These are phyloP conservation scores for Trametes punicea DNA, from an alignment of 768 basidiomycete genomes.

Conservation along the genomic window DNA sequence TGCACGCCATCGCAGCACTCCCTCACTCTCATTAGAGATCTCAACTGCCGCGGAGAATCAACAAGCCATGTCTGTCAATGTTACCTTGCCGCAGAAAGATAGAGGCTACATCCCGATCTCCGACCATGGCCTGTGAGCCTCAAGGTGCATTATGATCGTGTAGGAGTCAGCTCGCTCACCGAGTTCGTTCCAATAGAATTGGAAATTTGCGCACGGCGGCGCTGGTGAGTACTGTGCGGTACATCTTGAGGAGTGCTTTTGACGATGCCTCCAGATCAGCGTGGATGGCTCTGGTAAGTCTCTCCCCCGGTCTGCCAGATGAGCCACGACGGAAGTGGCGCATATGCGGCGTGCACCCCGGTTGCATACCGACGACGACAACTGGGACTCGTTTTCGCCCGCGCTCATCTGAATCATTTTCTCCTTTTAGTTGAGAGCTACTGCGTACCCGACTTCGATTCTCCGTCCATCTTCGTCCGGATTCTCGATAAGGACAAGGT, in stretches of 20 bases:
- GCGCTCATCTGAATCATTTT: too few species aligned
- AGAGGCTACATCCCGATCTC: constrained; percentile 73
- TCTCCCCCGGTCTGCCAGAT: constrained; percentile 8
- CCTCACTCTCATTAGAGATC: too few species aligned
- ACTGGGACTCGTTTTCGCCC: too few species aligned
- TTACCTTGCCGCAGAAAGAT: constrained; percentile 47
- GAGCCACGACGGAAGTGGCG: not conserved
- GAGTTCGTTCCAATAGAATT: constrained; percentile 57
- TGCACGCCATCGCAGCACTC: too few species aligned
- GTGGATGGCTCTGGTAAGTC: constrained; percentile 73
- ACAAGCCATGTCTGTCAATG: too few species aligned
- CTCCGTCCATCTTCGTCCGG: constrained; percentile 89
- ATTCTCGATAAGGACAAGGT: constrained; percentile 83
- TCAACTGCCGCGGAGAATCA: too few species aligned
- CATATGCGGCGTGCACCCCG: too few species aligned
- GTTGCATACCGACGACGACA: too few species aligned
- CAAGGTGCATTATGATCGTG: not conserved
- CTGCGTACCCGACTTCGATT: constrained; percentile 92
- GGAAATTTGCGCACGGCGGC: constrained; percentile 85
- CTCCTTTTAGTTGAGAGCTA: constrained; percentile 93
- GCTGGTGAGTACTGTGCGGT: constrained; percentile 41
- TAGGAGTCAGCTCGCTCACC: not conserved
- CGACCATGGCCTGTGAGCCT: constrained; percentile 74
- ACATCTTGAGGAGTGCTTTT: not conserved
- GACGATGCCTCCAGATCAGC: constrained; percentile 45